phyloP scores from a whole-genome alignment of 352 stramenopile genomes.

The Phytophthora crassamura region DNA sequence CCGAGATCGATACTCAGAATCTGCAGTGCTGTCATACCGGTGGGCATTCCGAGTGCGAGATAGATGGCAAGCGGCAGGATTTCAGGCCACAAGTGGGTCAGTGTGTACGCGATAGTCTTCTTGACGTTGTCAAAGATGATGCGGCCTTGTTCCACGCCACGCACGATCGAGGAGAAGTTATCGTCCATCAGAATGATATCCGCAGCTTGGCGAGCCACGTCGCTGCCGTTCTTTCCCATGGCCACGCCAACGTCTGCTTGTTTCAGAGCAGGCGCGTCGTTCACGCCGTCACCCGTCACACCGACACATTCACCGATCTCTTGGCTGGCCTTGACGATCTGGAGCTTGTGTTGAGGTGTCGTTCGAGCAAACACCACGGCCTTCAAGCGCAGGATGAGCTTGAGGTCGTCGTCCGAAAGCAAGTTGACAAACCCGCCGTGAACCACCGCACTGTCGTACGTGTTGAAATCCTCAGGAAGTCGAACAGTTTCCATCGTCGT shows the following conservation, averaged over 20 bases:
- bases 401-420: conserved; percentile 40
- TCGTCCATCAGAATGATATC: conserved; percentile 97
- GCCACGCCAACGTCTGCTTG: conserved; percentile 96
- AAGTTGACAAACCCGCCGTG: conserved; percentile 42
- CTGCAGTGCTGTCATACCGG: conserved; percentile 84
- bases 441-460: conserved; percentile 71
- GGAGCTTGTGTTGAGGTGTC: conserved; percentile 50
- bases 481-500: background rate
- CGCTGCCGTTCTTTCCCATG: conserved; percentile 95
- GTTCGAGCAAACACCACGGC: conserved; percentile 96
- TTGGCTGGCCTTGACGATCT: conserved; percentile 33
- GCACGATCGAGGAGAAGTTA: conserved; percentile 96
- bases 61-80: conserved; percentile 67
- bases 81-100: conserved; percentile 90
- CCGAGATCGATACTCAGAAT: conserved; percentile 91
- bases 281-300: conserved; percentile 82
- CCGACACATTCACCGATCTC: conserved; percentile 55
- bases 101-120: conserved; percentile 92
- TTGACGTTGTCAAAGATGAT: conserved; percentile 91
- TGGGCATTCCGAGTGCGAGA: conserved; percentile 82
- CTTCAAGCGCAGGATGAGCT: conserved; percentile 37
- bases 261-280: conserved; percentile 69
- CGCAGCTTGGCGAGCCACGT: conserved; percentile 90
- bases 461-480: conserved; percentile 33
- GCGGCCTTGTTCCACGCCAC: conserved; percentile 56